Evolutionary conservation across 2,329 filamentous ascomycete genomes (phyloP), one percentile per base, ranked within the genome.

Genomic region (Xylaria sp.): DNA sequence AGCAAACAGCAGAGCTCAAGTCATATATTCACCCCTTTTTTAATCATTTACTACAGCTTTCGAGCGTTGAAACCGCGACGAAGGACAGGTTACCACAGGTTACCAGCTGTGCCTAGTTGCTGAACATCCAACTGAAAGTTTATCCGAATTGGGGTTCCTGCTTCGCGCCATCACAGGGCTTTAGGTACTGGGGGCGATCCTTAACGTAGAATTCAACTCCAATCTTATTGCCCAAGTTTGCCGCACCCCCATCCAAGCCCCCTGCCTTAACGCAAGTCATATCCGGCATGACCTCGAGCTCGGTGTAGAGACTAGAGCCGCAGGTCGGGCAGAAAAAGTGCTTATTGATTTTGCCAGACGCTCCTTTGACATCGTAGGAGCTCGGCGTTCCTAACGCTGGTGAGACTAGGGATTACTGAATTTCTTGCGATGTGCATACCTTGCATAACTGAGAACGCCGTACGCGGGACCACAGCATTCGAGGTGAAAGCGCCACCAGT

Each of bases 271-370:
- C 52, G 52, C 58, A 66, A 34, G 65, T 66, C 41, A 66, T 39
- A 7, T 62, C 58, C 44, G 65, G 65, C 65, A 66, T 66, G 20
- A 66, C 57, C 23, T 66, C 65, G 25, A 66, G 65, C n/a, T 66
- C 65, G 15, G 65, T 66, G n/a, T 66, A 66, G 20, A 66, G 58
- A 32, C 65, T 62, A 10, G 65, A 66, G 52, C 65, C 58, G 18
- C 65, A 66, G 15, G 54, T 61, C 41, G 65, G 18, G 52, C 65
- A 66, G 58, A 66, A 66, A 28, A 66, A 66, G 58, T 66, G 65
- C 58, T 66, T 66, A 51, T 66, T 66, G 51, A 66, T 62, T 28
- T 62, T 66, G 32, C 65, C 65, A 2, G 65, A 62, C 32, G 50
- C 65, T 32, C 65, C 65, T 9, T 32, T 20, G 34, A 13, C 52